Conservation (phyloP, 371 early-diverging fungal species). For the Syncephalis plumigaleata region DNA sequence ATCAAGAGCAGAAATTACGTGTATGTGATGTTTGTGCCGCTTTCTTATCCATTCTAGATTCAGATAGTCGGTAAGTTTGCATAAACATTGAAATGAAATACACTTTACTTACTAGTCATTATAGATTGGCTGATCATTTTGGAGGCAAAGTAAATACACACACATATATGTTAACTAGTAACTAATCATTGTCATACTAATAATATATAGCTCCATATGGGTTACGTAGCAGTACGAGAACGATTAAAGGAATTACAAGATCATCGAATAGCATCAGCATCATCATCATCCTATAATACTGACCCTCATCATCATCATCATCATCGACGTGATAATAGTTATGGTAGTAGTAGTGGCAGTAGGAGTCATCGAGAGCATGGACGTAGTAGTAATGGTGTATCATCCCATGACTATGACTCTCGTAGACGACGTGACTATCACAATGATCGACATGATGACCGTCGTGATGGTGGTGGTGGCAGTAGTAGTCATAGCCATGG, state of each 20-base stretch:
- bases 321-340: too few species aligned
- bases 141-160: conserved; percentile 14
- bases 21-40: conserved; percentile 28
- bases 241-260: conserved; percentile 16
- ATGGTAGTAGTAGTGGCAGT: conserved; percentile 1
- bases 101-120: not conserved
- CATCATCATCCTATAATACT: too few species aligned
- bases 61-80: conserved; percentile 16
- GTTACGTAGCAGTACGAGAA: conserved; percentile 19
- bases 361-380: conserved; percentile 8
- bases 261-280: conserved; percentile 2
- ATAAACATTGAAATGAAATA: not conserved
- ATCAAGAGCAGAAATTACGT: conserved; percentile 22
- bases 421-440: conserved; percentile 13
- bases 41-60: conserved; percentile 20
- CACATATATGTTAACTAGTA: not conserved
- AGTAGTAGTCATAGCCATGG: too few species aligned
- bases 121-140: conserved; percentile 18
- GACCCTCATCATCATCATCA: too few species aligned
- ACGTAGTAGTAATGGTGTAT: conserved; percentile 11
- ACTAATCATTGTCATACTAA: not conserved
- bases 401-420: conserved; percentile 7
- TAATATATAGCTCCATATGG: conserved; percentile 17
- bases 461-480: too few species aligned
- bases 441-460: conserved; percentile 10